A percentile compares a stretch with the other conserved stretches of the same genome.
These are phyloP conservation scores for Tetrapisispora phaffii DNA, from an alignment of 805 yeast genomes.

Conservation along the genomic window DNA sequence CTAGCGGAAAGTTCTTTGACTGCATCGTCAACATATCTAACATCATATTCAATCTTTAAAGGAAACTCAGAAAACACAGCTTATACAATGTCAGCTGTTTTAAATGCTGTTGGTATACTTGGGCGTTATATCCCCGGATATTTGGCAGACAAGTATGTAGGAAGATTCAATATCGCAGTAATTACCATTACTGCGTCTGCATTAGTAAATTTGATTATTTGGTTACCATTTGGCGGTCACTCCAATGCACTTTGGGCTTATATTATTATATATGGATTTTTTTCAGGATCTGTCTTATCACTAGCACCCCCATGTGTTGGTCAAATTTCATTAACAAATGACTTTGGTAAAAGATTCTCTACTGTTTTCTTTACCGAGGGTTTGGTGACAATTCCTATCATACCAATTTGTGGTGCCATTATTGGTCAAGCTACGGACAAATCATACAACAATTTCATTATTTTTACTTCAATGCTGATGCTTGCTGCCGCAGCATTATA, in stretches of 20 bases:
- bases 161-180: slow-evolving; percentile 45
- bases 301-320: slow-evolving; percentile 52
- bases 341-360: slow-evolving; percentile 47
- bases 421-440: slow-evolving; percentile 29
- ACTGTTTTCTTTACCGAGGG: slow-evolving; percentile 51
- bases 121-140: slow-evolving; percentile 40
- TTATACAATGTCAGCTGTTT: slow-evolving; percentile 38
- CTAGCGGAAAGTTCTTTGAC: slow-evolving; percentile 40
- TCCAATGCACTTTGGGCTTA: slow-evolving; percentile 35
- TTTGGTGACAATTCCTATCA: slow-evolving; percentile 37
- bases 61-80: slow-evolving; percentile 38
- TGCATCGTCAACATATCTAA: slow-evolving; percentile 39
- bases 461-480: slow-evolving; percentile 36
- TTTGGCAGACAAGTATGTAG: slow-evolving; percentile 36
- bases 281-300: slow-evolving; percentile 47
- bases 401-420: slow-evolving; percentile 43
- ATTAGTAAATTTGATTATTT: slow-evolving; percentile 30
- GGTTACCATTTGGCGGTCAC: slow-evolving; percentile 36
- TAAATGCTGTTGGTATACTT: slow-evolving; percentile 37
- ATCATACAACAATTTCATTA: slow-evolving; percentile 36
- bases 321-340: slow-evolving; percentile 44
- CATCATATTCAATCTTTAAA: slow-evolving; percentile 43
- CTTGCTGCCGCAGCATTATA: slow-evolving; percentile 32
- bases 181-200: slow-evolving; percentile 29
- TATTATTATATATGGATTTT: slow-evolving; percentile 43